phyloP scores from a whole-genome alignment of 148 eudicot genomes.

The Heliosperma pusillum region DNA sequence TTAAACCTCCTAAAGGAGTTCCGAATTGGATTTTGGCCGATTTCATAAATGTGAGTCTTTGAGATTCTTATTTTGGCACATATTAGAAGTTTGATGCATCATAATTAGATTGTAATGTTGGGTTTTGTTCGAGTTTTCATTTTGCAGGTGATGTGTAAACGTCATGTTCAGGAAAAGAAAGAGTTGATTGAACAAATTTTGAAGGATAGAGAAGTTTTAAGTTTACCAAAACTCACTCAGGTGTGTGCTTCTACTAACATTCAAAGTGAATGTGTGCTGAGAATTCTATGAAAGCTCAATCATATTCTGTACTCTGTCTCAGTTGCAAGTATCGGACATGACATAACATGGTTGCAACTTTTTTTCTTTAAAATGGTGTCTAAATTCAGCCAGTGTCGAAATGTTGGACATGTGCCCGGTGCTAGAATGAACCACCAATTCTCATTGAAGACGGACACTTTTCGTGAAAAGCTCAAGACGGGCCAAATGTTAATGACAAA shows the following conservation, averaged over 20 bases:
- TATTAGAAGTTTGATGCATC: not conserved
- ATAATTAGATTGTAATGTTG: not conserved
- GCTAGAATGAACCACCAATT: too few species aligned
- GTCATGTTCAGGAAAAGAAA: slow-evolving; percentile 47
- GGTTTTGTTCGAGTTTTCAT: not conserved
- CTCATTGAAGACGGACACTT: too few species aligned
- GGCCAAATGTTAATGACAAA: too few species aligned
- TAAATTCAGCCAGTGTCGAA: too few species aligned
- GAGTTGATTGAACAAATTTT: slow-evolving; percentile 59
- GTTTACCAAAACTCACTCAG: slow-evolving; percentile 59
- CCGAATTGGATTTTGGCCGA: slow-evolving; percentile 69
- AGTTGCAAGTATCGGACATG: too few species aligned
- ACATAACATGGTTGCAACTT: too few species aligned
- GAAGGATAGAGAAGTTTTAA: slow-evolving; percentile 37
- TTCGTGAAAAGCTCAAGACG: too few species aligned
- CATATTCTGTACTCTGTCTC: too few species aligned
- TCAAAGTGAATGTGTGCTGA: too few species aligned
- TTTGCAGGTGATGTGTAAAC: slow-evolving; percentile 66
- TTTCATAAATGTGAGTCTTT: slow-evolving; percentile 53
- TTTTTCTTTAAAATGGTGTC: too few species aligned
- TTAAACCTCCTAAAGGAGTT: slow-evolving; percentile 50
- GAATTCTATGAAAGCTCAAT: too few species aligned
- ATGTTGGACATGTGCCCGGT: too few species aligned
- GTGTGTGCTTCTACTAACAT: slow-evolving; percentile 23
- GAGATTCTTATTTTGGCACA: not conserved